Base-by-base conservation (phyloP, 2,329 filamentous ascomycete genomes). In the Sarocladiaceae sp. region DNA sequence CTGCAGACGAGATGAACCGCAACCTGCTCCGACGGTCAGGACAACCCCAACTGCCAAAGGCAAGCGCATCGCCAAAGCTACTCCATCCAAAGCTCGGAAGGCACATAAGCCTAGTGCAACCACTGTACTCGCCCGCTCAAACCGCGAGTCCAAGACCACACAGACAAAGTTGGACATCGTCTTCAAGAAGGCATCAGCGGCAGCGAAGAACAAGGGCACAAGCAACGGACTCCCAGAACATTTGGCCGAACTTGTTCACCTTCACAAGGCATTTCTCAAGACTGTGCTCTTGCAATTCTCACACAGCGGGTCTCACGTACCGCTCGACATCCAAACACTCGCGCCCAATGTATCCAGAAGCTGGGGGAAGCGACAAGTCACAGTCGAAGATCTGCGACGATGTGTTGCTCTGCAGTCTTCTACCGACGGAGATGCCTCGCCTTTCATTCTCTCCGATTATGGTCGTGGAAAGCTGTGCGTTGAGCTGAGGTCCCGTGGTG, bases 301-400 rank as follows among this genome's bases (percentile, higher is more conserved):
- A 1, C 84, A 90, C 62, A 79, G 83, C 59, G 81, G 82, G 47
- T 65, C 68, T 23, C 67, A 72, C 37, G 70, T 76, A 0, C 81
- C 85, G 0, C 76, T 81, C 19, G 82, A 88, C 54, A 60, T 88
- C 34, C 68, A 72, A 27, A 66, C 71, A 23, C 69, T 89, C 27
- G 71, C 76, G 26, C 78, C 78, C 9, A 73, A 80, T 46, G 69
- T 87, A 32, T 77, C 83, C 11, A 74, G 79, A 50, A 68, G 82
- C 29, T 90, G 85, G 85, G 82, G 83, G 47, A 88, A 85, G 64
- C 74, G 83, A 24, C 72, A 72, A 46, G 82, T 88, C 13, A 75
- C 71, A 0, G 64, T 76, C 1, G 76, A 80, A 32, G 85, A 90
- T 54, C 67, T 89, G 39, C 78, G 79, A 49, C 72, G 77, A 48